These are phyloP conservation scores for Kodamaea hsintzibuensis DNA, from an alignment of 805 yeast genomes.

Conservation along the genomic window DNA sequence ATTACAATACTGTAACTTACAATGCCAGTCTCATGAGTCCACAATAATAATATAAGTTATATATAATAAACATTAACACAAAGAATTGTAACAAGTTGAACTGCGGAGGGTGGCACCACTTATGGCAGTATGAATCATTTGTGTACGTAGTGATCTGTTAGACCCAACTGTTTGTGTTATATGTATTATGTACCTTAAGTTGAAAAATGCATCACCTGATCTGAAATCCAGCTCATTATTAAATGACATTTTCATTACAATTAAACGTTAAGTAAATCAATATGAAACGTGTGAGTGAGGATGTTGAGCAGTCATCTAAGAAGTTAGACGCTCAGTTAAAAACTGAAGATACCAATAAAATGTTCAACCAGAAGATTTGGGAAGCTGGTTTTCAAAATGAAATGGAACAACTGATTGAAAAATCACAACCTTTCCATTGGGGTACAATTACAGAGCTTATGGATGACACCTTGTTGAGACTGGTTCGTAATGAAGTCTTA, in stretches of 20 bases:
- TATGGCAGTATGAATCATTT: no score
- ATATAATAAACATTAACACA: neutral
- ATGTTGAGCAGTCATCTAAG: slow-evolving; percentile 2
- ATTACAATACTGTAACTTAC: slow-evolving; percentile 26
- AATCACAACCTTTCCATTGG: slow-evolving; percentile 83
- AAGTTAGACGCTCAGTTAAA: slow-evolving; percentile 5
- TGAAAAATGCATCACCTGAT: slow-evolving; percentile 4
- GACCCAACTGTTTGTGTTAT: no score
- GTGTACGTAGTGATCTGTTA: no score
- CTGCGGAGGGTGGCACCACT: no score
- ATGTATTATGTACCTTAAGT: no score
- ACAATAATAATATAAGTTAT: neutral
- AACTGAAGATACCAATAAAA: slow-evolving; percentile 1
- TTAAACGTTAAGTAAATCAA: neutral
- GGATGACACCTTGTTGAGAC: slow-evolving; percentile 72
- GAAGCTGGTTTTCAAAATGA: slow-evolving; percentile 35
- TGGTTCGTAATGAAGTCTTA: slow-evolving; percentile 83
- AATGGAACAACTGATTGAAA: slow-evolving; percentile 45
- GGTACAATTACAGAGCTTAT: slow-evolving; percentile 77
- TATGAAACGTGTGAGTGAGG: slow-evolving; percentile 7
- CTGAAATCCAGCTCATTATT: neutral
- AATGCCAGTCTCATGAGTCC: slow-evolving; percentile 18
- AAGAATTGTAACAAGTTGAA: neutral
- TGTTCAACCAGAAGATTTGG: slow-evolving; percentile 54
- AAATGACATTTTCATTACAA: neutral